Percentiles rank a stretch among this genome's conserved stretches.
These are phyloP conservation scores for Globisporangium nodosum DNA, from an alignment of 352 stramenopile genomes.

Conservation along the genomic window DNA sequence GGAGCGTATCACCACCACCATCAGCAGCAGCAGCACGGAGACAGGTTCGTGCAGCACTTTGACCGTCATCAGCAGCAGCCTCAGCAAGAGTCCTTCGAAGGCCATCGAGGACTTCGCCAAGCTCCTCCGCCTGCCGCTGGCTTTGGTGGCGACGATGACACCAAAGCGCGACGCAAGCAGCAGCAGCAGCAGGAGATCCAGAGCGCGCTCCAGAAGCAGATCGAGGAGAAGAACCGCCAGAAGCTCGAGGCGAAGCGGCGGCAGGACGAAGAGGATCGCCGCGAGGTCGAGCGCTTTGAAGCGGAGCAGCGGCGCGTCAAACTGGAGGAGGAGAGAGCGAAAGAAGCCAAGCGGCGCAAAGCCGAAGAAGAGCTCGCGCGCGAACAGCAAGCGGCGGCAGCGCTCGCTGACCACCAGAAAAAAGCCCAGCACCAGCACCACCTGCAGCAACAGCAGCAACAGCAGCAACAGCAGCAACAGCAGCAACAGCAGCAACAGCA, in stretches of 20 bases:
- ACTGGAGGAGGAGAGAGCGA: constrained; percentile 33
- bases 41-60: background rate
- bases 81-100: constrained; percentile 8
- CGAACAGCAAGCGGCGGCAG: constrained; percentile 26
- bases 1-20: constrained; percentile 14
- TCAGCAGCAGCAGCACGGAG: constrained; percentile 15
- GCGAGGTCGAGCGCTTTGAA: constrained; percentile 44
- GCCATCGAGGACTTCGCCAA: background rate
- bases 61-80: constrained; percentile 14
- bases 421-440: constrained; percentile 16
- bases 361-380: constrained; percentile 38
- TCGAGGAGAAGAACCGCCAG: constrained; percentile 58
- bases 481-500: constrained; percentile 18
- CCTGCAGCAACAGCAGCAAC: constrained; percentile 25
- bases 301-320: constrained; percentile 38
- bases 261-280: constrained; percentile 54
- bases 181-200: constrained; percentile 49
- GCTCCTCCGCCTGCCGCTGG: background rate
- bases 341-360: constrained; percentile 46
- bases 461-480: constrained; percentile 16
- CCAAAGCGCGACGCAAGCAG: constrained; percentile 5
- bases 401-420: constrained; percentile 26
- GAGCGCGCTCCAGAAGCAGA: constrained; percentile 40
- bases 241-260: constrained; percentile 49
- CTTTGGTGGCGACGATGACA: constrained; percentile 7